Evolutionary conservation across 164 flowering plant species (phyloP).

Genomic region (Tinospora cordifolia): DNA sequence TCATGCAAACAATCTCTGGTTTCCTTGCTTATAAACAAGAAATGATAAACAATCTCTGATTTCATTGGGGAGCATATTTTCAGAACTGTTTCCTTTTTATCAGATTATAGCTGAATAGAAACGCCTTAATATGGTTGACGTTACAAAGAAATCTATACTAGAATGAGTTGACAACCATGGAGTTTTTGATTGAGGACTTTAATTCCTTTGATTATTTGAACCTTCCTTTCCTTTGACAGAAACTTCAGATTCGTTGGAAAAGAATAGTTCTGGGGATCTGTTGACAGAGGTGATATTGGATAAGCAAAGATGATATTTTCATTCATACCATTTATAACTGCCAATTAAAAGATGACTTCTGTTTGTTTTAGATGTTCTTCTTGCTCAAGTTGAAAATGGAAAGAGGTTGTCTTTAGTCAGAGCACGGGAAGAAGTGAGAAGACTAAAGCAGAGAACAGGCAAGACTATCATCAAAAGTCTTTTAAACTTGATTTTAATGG

Average conservation of each 20-base stretch:
- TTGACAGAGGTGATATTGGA: constrained; percentile 53
- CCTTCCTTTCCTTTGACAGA: constrained; percentile 27
- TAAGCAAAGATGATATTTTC: background rate
- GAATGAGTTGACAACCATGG: too few relatives aligned
- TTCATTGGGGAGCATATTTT: too few relatives aligned
- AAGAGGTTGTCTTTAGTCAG: constrained; percentile 65
- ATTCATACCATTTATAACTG: background rate
- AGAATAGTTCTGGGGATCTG: constrained; percentile 49
- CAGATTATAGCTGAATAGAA: too few relatives aligned
- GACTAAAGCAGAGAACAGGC: constrained; percentile 80
- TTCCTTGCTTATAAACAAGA: too few relatives aligned
- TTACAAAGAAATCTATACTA: too few relatives aligned
- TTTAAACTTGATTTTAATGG: too few relatives aligned
- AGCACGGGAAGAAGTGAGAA: constrained; percentile 98
- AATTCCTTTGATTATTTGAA: background rate
- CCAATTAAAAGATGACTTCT: background rate
- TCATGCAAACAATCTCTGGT: too few relatives aligned
- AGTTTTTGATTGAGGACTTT: too few relatives aligned
- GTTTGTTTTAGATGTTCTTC: constrained; percentile 51
- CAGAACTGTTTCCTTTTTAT: too few relatives aligned
- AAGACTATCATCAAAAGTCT: too few relatives aligned
- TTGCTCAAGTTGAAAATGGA: constrained; percentile 59
- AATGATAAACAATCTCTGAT: too few relatives aligned
- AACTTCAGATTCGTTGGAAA: constrained; percentile 33
- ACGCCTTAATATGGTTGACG: too few relatives aligned